phyloP scores from a whole-genome alignment of 495 filamentous ascomycete genomes.

The Amorphotheca resinae region DNA sequence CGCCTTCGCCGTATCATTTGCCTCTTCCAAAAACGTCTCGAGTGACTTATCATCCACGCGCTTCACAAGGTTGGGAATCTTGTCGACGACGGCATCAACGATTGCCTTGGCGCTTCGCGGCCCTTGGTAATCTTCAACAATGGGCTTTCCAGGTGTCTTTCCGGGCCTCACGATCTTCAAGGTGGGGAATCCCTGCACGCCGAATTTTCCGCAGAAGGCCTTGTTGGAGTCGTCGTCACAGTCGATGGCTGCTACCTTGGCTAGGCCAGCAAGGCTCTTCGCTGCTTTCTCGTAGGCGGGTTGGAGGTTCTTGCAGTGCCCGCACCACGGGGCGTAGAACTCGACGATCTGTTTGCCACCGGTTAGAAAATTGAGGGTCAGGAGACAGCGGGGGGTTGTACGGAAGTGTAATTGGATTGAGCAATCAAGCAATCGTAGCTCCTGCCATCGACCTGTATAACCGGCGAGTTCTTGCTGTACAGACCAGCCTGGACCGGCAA shows the following conservation, averaged over 20 bases:
- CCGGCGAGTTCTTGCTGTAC: constrained; percentile 78
- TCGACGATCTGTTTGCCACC: constrained; percentile 39
- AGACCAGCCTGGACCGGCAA: constrained; percentile 47
- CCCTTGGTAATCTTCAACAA: constrained; percentile 89
- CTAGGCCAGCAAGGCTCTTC: constrained; percentile 73
- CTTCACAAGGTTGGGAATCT: constrained; percentile 87
- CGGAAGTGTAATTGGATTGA: constrained; percentile 81
- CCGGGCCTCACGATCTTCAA: constrained; percentile 85
- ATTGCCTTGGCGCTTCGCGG: constrained; percentile 71
- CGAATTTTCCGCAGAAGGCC: constrained; percentile 72
- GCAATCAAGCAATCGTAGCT: constrained; percentile 76
- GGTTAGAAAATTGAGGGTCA: constrained; percentile 1
- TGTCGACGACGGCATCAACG: constrained; percentile 69
- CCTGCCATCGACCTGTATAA: constrained; percentile 74
- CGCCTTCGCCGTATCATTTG: constrained; percentile 68
- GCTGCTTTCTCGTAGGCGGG: constrained; percentile 93
- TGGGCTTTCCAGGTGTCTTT: constrained; percentile 70
- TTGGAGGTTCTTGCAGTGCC: constrained; percentile 91
- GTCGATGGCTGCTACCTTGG: constrained; percentile 88
- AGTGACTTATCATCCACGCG: constrained; percentile 67
- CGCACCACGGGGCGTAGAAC: constrained; percentile 94
- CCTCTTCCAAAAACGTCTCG: constrained; percentile 59
- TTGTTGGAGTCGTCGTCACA: constrained; percentile 96
- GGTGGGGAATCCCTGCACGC: constrained; percentile 91
- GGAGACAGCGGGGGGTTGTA: constrained; percentile 32